Evolutionary conservation across 163 green algal species (phyloP).

Genomic region (Chloromonas sp.): DNA sequence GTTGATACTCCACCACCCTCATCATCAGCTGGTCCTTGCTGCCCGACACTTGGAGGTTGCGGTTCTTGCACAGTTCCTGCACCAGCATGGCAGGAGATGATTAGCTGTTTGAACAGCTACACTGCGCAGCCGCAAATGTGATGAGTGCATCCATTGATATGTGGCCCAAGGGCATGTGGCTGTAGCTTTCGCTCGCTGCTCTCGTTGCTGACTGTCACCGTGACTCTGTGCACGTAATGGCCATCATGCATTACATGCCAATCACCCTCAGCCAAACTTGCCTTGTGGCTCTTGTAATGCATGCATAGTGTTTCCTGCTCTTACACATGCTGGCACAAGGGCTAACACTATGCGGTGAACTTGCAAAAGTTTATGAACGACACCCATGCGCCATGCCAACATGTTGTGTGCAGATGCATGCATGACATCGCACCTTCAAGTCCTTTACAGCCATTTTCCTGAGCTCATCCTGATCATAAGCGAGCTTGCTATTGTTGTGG

Average conservation of each 20-base stretch:
- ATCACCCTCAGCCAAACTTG: neutral
- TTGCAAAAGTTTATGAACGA: too few species aligned
- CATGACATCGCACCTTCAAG: neutral
- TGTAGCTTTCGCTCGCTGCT: too few species aligned
- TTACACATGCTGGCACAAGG: too few species aligned
- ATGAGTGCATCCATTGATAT: too few species aligned
- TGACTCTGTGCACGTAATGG: neutral
- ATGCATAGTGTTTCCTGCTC: too few species aligned
- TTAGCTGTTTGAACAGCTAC: neutral
- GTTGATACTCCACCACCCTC: neutral
- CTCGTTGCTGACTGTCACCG: too few species aligned
- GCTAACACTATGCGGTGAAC: too few species aligned
- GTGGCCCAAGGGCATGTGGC: too few species aligned
- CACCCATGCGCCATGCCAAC: too few species aligned
- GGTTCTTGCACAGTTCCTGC: constrained; percentile 2
- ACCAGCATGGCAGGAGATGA: neutral
- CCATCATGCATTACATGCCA: neutral
- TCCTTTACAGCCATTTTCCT: constrained; percentile 2
- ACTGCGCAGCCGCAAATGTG: neutral
- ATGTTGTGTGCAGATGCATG: neutral
- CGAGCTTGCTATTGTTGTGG: neutral
- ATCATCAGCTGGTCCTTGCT: constrained; percentile 7
- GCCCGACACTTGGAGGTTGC: neutral
- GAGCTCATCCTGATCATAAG: neutral
- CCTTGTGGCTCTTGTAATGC: too few species aligned